phyloP scores from a whole-genome alignment of 805 yeast species.

The Candida arabinofermentans region DNA sequence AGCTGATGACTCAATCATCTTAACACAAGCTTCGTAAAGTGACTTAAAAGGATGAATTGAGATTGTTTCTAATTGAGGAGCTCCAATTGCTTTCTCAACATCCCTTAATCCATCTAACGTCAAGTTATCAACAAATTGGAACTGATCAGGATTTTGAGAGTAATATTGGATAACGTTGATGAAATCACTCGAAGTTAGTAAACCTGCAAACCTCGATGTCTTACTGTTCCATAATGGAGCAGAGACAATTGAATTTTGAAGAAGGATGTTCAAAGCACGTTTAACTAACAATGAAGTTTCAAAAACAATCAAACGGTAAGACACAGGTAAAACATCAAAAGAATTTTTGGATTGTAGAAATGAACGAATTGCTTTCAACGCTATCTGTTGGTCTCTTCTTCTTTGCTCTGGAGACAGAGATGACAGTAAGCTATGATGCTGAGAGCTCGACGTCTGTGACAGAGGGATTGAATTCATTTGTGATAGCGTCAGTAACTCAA shows the following conservation, averaged over 20 bases:
- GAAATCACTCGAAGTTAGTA: slow-evolving; percentile 87
- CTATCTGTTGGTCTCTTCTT: slow-evolving; percentile 63
- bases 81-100: slow-evolving; percentile 84
- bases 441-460: background rate
- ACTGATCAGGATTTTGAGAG: slow-evolving; percentile 81
- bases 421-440: background rate
- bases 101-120: slow-evolving; percentile 82
- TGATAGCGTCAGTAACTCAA: too few relatives aligned
- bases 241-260: slow-evolving; percentile 91
- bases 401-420: slow-evolving; percentile 25
- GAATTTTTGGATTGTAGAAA: slow-evolving; percentile 89
- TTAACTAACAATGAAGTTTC: slow-evolving; percentile 89
- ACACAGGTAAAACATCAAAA: slow-evolving; percentile 94
- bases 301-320: slow-evolving; percentile 86
- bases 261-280: slow-evolving; percentile 80
- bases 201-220: slow-evolving; percentile 88
- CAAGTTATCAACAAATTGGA: slow-evolving; percentile 80
- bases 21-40: slow-evolving; percentile 86
- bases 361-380: slow-evolving; percentile 74
- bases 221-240: slow-evolving; percentile 97
- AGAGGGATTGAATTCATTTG: background rate
- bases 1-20: slow-evolving; percentile 84
- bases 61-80: slow-evolving; percentile 76
- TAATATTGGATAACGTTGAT: slow-evolving; percentile 94
- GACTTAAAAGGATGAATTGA: slow-evolving; percentile 89